These are phyloP conservation scores for Nicotiana tabacum DNA, from an alignment of 257 asterid genomes.

Conservation along the genomic window DNA sequence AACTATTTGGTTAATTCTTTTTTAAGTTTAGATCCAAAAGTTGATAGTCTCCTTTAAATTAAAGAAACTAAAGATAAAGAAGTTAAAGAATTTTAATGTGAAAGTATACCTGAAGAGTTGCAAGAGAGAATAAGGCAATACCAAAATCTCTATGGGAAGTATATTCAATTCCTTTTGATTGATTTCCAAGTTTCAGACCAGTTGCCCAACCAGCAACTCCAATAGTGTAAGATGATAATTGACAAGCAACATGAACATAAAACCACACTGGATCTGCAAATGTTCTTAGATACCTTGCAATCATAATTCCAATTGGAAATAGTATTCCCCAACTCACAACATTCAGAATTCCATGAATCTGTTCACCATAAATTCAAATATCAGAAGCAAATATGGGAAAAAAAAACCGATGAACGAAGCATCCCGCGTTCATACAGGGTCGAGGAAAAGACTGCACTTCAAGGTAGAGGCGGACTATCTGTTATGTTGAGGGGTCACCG, in stretches of 20 bases:
- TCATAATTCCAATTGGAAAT: slow-evolving; percentile 65
- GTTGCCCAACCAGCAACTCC: slow-evolving; percentile 93
- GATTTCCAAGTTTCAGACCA: slow-evolving; percentile 74
- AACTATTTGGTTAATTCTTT: no score
- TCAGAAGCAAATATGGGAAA: no score
- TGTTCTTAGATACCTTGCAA: slow-evolving; percentile 59
- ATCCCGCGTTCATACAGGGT: fast-evolving
- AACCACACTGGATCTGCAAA: slow-evolving; percentile 85
- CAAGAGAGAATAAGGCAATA: slow-evolving; percentile 61
- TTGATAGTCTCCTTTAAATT: neutral
- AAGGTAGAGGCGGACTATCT: no score
- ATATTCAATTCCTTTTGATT: slow-evolving; percentile 45
- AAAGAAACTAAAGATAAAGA: neutral
- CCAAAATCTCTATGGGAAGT: slow-evolving; percentile 62
- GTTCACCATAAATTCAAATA: neutral
- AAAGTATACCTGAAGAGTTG: slow-evolving; percentile 66
- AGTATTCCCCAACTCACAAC: slow-evolving; percentile 87
- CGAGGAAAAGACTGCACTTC: no score
- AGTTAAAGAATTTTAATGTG: neutral
- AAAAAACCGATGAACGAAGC: no score
- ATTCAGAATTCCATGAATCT: slow-evolving; percentile 87
- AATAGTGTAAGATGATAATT: slow-evolving; percentile 55
- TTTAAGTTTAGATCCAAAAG: no score
- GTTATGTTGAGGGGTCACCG: no score
- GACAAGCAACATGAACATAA: slow-evolving; percentile 68